A percentile compares a stretch with the other conserved stretches of the same genome.
Evolutionary conservation across 2,329 filamentous ascomycete species (phyloP).

Genomic region (Grosmannia penicillata): DNA sequence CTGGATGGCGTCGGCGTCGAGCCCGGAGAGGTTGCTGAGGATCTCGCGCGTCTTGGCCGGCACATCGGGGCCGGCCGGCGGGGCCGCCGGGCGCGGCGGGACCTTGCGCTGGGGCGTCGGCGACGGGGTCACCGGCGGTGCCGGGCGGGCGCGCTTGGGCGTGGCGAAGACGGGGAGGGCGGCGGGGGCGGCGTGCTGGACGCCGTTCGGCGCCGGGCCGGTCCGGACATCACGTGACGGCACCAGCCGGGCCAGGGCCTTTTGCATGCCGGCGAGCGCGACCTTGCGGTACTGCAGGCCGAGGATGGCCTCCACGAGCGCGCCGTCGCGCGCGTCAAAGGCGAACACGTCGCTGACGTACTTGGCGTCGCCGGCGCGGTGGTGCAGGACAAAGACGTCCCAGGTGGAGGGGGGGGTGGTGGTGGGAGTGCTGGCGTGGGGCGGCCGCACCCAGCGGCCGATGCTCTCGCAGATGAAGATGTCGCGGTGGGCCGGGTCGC

Average conservation of each 20-base stretch:
- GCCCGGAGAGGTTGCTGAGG: conserved; percentile 17
- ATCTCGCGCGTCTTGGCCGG: conserved; percentile 7
- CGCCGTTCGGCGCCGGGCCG: background rate
- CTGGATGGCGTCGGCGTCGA: conserved; percentile 22
- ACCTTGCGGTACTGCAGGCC: conserved; percentile 18
- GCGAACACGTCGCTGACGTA: conserved; percentile 20
- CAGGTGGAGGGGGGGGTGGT: conserved; percentile 4
- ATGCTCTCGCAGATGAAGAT: no score
- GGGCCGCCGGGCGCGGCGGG: background rate
- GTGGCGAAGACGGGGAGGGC: no score
- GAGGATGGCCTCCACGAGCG: conserved; percentile 18
- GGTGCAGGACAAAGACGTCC: conserved; percentile 16
- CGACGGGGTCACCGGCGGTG: background rate
- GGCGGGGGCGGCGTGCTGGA: no score
- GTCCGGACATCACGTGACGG: background rate
- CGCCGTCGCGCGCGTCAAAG: conserved; percentile 16
- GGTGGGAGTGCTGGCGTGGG: conserved; percentile 20
- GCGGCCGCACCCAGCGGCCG: conserved; percentile 15
- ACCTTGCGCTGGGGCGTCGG: no score
- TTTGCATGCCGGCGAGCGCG: conserved; percentile 15
- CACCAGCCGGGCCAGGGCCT: conserved; percentile 15
- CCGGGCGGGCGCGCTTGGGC: no score
- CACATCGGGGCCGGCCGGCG: background rate
- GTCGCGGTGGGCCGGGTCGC: conserved; percentile 11
- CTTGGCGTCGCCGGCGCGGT: conserved; percentile 11